These are phyloP conservation scores for Aphanomyces astaci DNA, from an alignment of 352 stramenopile species.

Conservation along the genomic window DNA sequence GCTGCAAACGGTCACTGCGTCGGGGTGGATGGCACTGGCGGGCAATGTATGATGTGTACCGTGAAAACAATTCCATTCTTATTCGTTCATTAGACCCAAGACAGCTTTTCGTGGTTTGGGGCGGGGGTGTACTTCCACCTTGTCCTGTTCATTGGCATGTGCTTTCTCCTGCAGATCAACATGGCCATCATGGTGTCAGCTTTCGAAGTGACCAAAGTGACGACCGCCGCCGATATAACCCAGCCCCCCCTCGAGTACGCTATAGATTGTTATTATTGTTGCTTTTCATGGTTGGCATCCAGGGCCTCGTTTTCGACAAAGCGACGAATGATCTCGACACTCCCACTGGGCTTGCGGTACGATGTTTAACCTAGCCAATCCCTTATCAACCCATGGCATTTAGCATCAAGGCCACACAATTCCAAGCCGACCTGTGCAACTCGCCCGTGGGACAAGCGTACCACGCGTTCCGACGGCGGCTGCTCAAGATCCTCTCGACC, in stretches of 20 bases:
- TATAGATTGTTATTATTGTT: no score
- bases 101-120: constrained; percentile 47
- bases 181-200: constrained; percentile 45
- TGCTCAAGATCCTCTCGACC: not conserved
- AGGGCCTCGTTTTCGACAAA: not conserved
- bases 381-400: not conserved
- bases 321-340: not conserved
- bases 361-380: not conserved
- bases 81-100: constrained; percentile 21
- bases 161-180: constrained; percentile 50
- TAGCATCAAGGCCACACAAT: not conserved
- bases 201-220: constrained; percentile 26
- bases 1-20: constrained; percentile 90
- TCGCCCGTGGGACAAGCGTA: not conserved
- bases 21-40: constrained; percentile 91
- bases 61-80: not conserved
- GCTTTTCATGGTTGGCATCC: not conserved
- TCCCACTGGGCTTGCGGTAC: not conserved
- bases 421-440: not conserved
- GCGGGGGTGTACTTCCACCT: constrained; percentile 79
- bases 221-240: not conserved
- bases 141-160: constrained; percentile 81
- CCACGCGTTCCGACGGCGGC: not conserved
- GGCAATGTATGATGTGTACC: no score
- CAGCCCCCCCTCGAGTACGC: not conserved